Evolutionary conservation across 2,329 filamentous ascomycete genomes (phyloP).

Genomic region (Pezicula rhizophila): DNA sequence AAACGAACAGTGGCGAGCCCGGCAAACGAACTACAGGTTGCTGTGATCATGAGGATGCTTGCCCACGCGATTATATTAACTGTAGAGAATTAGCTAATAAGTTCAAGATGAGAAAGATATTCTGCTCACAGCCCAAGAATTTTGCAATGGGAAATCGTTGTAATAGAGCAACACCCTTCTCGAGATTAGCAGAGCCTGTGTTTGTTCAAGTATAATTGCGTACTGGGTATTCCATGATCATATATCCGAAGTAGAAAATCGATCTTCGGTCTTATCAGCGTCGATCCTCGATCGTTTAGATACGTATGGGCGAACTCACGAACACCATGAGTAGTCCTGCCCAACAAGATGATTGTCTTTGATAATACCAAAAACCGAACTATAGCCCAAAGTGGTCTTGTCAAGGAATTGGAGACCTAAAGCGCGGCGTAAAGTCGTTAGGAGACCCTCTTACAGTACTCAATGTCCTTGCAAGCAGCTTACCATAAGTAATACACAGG

Average conservation of each 20-base stretch:
- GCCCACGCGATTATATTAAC: constrained; percentile 36
- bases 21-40: constrained; percentile 11
- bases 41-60: constrained; percentile 8
- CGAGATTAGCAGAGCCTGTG: neutral
- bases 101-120: constrained; percentile 7
- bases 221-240: constrained; percentile 27
- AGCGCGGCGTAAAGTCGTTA: neutral
- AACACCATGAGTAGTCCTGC: constrained; percentile 37
- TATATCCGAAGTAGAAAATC: constrained; percentile 30
- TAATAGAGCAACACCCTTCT: constrained; percentile 22
- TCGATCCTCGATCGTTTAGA: neutral
- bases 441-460: neutral
- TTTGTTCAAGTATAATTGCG: neutral
- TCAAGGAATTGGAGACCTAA: constrained; percentile 8
- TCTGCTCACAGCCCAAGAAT: constrained; percentile 37
- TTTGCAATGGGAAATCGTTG: constrained; percentile 42
- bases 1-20: constrained; percentile 19
- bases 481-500: constrained; percentile 12
- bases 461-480: neutral
- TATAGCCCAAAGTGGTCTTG: constrained; percentile 42
- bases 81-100: constrained; percentile 13
- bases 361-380: constrained; percentile 48
- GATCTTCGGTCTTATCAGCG: constrained; percentile 19
- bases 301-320: neutral
- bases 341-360: constrained; percentile 27